phyloP scores from a whole-genome alignment of 352 stramenopile genomes.

The Sclerospora graminicola region DNA sequence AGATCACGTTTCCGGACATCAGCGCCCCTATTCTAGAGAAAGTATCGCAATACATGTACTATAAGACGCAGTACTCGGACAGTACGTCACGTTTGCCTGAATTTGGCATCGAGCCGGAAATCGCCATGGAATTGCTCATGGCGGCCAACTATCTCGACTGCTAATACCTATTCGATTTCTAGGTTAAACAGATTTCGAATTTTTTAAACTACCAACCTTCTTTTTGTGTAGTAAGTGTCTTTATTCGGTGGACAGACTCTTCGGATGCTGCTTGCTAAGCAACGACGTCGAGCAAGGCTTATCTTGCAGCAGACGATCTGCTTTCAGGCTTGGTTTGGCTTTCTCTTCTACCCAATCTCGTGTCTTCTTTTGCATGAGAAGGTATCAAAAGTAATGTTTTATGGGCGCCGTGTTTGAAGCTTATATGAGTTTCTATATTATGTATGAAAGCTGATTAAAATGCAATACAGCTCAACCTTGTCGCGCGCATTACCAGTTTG shows the following conservation, averaged over 20 bases:
- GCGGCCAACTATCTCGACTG: constrained; percentile 95
- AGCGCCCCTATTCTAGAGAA: constrained; percentile 94
- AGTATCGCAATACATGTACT: constrained; percentile 98
- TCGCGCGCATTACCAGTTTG: constrained; percentile 27
- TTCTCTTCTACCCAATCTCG: constrained; percentile 57
- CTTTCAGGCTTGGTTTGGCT: constrained; percentile 36
- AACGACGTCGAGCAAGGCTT: no score
- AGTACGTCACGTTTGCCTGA: constrained; percentile 92
- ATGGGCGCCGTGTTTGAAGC: background rate
- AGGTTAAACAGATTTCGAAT: no score
- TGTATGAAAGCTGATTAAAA: constrained; percentile 16
- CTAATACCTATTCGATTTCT: background rate
- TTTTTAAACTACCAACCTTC: no score
- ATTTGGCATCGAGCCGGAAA: constrained; percentile 97
- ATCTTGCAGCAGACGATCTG: constrained; percentile 50
- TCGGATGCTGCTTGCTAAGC: constrained; percentile 36
- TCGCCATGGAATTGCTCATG: constrained; percentile 96
- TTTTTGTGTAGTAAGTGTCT: constrained; percentile 12
- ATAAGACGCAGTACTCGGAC: constrained; percentile 95
- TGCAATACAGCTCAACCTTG: constrained; percentile 35
- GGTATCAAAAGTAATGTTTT: no score
- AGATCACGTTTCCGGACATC: constrained; percentile 97
- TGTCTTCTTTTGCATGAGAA: constrained; percentile 53
- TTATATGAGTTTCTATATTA: background rate
- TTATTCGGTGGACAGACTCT: background rate